Conservation (phyloP, 108 stramenopile species). For the Craspedostauros australis region DNA sequence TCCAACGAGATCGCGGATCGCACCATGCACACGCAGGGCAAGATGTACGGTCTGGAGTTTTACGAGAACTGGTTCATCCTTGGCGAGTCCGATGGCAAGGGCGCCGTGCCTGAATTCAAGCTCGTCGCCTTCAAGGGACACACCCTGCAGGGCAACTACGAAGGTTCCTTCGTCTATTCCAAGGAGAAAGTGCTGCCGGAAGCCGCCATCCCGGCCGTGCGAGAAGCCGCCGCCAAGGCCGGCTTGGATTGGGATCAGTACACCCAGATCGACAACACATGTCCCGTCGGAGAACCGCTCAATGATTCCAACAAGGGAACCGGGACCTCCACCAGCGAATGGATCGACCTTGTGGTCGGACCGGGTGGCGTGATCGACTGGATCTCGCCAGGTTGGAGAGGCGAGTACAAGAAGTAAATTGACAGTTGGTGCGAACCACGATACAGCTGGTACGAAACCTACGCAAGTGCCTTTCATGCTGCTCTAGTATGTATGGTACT, state of each 20-base stretch:
- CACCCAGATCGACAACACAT: slow-evolving; percentile 71
- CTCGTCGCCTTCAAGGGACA: slow-evolving; percentile 93
- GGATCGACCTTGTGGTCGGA: slow-evolving; percentile 74
- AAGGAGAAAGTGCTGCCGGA: slow-evolving; percentile 70
- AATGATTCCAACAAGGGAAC: slow-evolving; percentile 73
- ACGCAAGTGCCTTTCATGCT: too few relatives aligned
- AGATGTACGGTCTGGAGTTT: slow-evolving; percentile 92
- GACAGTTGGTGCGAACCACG: too few relatives aligned
- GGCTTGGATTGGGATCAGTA: slow-evolving; percentile 72
- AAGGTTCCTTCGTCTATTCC: slow-evolving; percentile 90
- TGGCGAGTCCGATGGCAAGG: slow-evolving; percentile 70
- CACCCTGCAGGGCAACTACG: slow-evolving; percentile 93
- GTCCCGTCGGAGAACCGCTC: slow-evolving; percentile 39
- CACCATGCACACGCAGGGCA: slow-evolving; percentile 85
- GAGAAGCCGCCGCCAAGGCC: slow-evolving; percentile 68
- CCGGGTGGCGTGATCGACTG: slow-evolving; percentile 85
- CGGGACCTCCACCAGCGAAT: slow-evolving; percentile 78
- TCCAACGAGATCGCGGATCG: slow-evolving; percentile 34
- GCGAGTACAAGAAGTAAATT: slow-evolving; percentile 77
- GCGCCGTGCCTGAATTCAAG: slow-evolving; percentile 65
- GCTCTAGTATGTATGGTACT: too few relatives aligned
- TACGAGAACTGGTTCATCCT: slow-evolving; percentile 92
- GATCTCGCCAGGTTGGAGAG: slow-evolving; percentile 84
- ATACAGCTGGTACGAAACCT: too few relatives aligned
- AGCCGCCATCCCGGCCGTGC: slow-evolving; percentile 70